Evolutionary conservation across 805 yeast genomes (phyloP).

Genomic region (Metschnikowia peoriensis): DNA sequence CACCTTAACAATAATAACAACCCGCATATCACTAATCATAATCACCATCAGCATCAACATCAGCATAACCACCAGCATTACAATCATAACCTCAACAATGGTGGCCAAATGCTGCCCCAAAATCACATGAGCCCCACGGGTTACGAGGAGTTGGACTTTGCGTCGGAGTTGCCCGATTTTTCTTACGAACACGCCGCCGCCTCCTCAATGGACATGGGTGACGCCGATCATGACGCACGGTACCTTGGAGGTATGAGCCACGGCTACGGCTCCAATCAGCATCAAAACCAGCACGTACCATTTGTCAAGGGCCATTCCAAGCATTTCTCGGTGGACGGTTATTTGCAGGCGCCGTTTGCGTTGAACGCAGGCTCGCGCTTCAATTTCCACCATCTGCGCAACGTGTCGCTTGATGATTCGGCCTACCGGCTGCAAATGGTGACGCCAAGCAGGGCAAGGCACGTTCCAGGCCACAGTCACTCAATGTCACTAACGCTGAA

Average conservation of each 20-base stretch:
- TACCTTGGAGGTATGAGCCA: not conserved
- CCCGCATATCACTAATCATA: no score
- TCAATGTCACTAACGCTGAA: slow-evolving; percentile 10
- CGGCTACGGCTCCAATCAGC: not conserved
- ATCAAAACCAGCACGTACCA: not conserved
- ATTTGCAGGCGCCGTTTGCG: slow-evolving; percentile 26
- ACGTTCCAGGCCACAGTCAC: slow-evolving; percentile 12
- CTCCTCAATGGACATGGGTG: slow-evolving; percentile 8
- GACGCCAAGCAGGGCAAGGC: not conserved
- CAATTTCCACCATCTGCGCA: slow-evolving; percentile 19
- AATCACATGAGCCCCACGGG: slow-evolving; percentile 10
- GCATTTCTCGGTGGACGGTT: slow-evolving; percentile 17
- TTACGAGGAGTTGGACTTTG: slow-evolving; percentile 18
- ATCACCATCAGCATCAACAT: no score
- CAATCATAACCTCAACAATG: not conserved
- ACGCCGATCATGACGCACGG: slow-evolving; percentile 1
- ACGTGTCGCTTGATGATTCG: slow-evolving; percentile 18
- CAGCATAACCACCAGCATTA: no score
- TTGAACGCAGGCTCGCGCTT: slow-evolving; percentile 18
- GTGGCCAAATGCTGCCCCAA: not conserved
- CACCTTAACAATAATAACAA: no score
- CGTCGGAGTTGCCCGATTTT: slow-evolving; percentile 17
- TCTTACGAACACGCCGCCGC: slow-evolving; percentile 11
- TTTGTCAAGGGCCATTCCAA: slow-evolving; percentile 20
- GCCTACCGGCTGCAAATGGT: slow-evolving; percentile 6